Conservation (phyloP, 129 eudicot genomes). For the Glebionis coronaria region DNA sequence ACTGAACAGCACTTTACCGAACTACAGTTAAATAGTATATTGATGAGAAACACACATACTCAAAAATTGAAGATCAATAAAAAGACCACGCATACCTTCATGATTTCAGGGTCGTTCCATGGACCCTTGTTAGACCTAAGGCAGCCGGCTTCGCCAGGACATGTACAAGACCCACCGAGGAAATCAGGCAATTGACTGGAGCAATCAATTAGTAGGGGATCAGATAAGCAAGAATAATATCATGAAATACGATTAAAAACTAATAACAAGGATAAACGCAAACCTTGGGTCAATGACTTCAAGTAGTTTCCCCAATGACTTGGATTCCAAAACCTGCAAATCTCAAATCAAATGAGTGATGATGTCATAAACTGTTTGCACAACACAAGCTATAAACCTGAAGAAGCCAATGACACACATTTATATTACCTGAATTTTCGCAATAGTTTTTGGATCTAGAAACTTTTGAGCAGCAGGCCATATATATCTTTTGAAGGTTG, state of each 20-base stretch:
- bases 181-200: constrained; percentile 89
- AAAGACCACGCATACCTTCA: constrained; percentile 52
- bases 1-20: neutral
- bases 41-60: too few species aligned
- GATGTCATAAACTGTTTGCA: too few species aligned
- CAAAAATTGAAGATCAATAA: neutral
- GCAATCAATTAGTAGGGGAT: constrained; percentile 9
- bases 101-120: constrained; percentile 83
- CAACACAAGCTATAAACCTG: too few species aligned
- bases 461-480: constrained; percentile 96
- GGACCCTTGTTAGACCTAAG: constrained; percentile 87
- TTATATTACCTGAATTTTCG: constrained; percentile 53
- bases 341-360: too few species aligned
- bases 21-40: neutral
- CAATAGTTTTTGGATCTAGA: constrained; percentile 72
- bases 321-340: constrained; percentile 50
- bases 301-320: constrained; percentile 65
- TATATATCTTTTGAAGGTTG: constrained; percentile 74
- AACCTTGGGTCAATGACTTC: constrained; percentile 79
- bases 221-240: neutral
- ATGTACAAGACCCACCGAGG: constrained; percentile 84
- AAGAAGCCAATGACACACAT: too few species aligned
- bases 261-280: neutral
- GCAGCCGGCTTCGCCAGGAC: constrained; percentile 73
- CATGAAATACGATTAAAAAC: neutral